Base-by-base conservation (phyloP, 2,329 filamentous ascomycete species). In the Lanzia echinophila region DNA sequence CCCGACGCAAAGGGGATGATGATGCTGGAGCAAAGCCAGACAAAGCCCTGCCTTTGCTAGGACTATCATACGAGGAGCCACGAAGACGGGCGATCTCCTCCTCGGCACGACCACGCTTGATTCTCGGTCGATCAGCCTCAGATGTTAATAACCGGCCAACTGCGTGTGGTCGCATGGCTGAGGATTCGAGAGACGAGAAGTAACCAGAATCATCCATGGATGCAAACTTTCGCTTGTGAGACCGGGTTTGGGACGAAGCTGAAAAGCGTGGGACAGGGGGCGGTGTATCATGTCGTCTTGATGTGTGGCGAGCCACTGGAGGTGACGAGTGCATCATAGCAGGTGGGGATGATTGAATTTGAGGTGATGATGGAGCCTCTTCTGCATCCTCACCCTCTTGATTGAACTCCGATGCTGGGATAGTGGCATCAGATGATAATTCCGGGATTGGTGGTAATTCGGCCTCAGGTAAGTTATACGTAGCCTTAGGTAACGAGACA, bases 201-300 rank as follows among this genome's bases (percentile, higher is more conserved):
- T 97, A 99, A 39, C 94, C 94, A 68, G 92, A 97, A 70, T 99
- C 94, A 65, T 88, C 89, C 75, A 95, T 86, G 12, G 87, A 86
- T 31, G 81, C 81, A 64, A 87, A 82, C 69, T 90, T 92, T 61
- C 87, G 85, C 72, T 88, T 89, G 61, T 86, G 84, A 38, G 83
- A 81, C 44, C 65, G 83, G 48, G 76, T 73, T 42, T 78, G 78
- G n/a, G 87, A 87, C 19, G 84, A 84, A 38, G 78, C 73, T 36
- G 78, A 74, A 45, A 82, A 77, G 54, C 79, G 78, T 38, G 79
- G 78, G 47, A 79, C 77, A 22, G 87, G 84, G 32, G 90, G 89
- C 17, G 92, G 89, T 6, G 91, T 95, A 58, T 84, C 84, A 63
- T 84, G 82, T 59, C 81, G 81, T 54, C 65, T 70, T 57, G 69